A percentile compares a stretch with the other conserved stretches of the same genome.
These are phyloP conservation scores for Streptanthus diversifolius DNA, from an alignment of 345 rosid species.

Conservation along the genomic window DNA sequence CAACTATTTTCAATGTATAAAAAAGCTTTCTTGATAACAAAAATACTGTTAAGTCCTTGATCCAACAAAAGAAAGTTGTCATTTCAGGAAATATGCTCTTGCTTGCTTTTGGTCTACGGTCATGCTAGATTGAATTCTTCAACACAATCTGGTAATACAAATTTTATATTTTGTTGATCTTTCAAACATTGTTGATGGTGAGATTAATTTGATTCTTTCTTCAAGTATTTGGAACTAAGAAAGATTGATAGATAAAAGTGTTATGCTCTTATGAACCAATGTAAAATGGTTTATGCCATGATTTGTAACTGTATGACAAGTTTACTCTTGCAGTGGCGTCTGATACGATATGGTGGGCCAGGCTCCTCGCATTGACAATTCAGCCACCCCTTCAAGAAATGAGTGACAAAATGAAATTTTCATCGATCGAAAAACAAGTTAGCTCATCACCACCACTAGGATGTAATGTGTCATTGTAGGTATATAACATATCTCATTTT, in stretches of 20 bases:
- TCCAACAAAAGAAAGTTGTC: neutral
- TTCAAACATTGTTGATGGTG: neutral
- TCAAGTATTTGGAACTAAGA: neutral
- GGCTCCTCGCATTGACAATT: constrained; percentile 69
- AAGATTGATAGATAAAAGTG: neutral
- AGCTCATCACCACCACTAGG: neutral
- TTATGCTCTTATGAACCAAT: neutral
- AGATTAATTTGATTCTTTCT: neutral
- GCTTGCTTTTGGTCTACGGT: constrained; percentile 69
- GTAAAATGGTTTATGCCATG: constrained; percentile 7
- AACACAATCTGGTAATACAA: too few species aligned
- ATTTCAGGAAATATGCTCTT: constrained; percentile 63
- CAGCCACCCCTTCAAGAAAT: constrained; percentile 56
- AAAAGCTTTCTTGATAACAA: constrained; percentile 15
- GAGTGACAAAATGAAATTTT: constrained; percentile 19
- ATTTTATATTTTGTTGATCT: too few species aligned
- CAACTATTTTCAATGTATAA: constrained; percentile 27
- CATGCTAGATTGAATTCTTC: too few species aligned
- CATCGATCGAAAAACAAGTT: constrained; percentile 10
- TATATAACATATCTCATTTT: neutral
- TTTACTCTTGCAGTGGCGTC: constrained; percentile 46
- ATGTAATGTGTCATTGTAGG: neutral
- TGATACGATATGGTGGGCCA: constrained; percentile 66
- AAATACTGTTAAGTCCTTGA: neutral
- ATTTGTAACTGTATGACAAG: constrained; percentile 13